Evolutionary conservation across 345 rosid species (phyloP), one percentile per base, ranked within the genome.

Genomic region (Boechera divaricarpa): DNA sequence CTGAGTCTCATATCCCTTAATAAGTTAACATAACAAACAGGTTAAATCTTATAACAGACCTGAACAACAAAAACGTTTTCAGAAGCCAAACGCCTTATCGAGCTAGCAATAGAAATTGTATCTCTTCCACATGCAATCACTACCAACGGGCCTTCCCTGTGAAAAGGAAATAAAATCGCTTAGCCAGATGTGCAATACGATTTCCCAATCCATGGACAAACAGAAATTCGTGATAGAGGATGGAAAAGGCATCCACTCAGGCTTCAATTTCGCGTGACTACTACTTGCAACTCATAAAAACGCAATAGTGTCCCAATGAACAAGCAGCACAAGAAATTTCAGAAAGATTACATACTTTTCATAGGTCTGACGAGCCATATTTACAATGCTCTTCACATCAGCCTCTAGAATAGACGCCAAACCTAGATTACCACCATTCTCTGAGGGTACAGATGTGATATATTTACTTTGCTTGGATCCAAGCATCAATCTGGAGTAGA

Each of bases 71-170:
- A 95, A 69, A 91, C 96, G 35, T 87, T 88, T 63, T 92, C 90
- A 39, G 96, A 86, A 54, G 99, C 99, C 59, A 89, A 76, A 52
- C 89, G 87, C 77, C 86, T 91, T 81, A 95, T 91, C 57, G 97
- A 95, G 85, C 96, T 92, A 73, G 97, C 90, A 74, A 84, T 69
- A 73, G 98, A 91, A 77, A 88, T 76, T 36, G 99, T 92, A 80
- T 95, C 99, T 85, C 98, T 87, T 53, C 99, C 98, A 58, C 93
- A 89, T 61, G 99, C 99, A 76, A 92, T 85, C 38, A 95, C 96
- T 82, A 95, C 80, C 63, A 92, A 72, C 38, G 99, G 99, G 63
- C 99, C 99, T 76, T 92, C 96, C 92, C 98, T 92, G 86, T 47
- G 72, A 79, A 55, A 55, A 38, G 24, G 9, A 33, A 61, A 73